Percentiles rank a stretch among this genome's conserved stretches.
These are phyloP conservation scores for Hyaloscypha variabilis DNA, from an alignment of 495 filamentous ascomycete genomes.

Conservation along the genomic window DNA sequence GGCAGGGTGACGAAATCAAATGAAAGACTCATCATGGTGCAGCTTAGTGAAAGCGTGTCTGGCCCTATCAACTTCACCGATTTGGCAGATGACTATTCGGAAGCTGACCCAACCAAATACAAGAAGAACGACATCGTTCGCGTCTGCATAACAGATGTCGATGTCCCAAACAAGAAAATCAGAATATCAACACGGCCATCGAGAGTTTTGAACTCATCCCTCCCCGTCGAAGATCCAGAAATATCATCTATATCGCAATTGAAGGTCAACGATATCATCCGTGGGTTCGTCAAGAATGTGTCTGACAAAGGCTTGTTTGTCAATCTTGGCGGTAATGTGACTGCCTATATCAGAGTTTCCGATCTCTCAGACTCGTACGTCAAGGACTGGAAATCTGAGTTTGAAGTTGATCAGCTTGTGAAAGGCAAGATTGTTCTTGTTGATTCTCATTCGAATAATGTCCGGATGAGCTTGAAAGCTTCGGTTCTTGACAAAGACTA, in stretches of 20 bases:
- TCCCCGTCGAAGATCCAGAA: constrained; percentile 81
- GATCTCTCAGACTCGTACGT: constrained; percentile 89
- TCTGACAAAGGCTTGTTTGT: constrained; percentile 87
- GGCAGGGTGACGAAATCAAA: constrained; percentile 83
- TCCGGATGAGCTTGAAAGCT: constrained; percentile 85
- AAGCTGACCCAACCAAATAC: constrained; percentile 64
- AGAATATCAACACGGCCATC: constrained; percentile 84
- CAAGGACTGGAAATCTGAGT: constrained; percentile 94
- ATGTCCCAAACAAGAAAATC: constrained; percentile 80
- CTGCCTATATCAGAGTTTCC: constrained; percentile 77
- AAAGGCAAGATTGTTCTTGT: constrained; percentile 78
- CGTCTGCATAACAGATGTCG: constrained; percentile 78
- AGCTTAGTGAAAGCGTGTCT: constrained; percentile 75
- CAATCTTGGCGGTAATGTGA: constrained; percentile 74
- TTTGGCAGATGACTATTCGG: constrained; percentile 80
- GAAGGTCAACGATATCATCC: constrained; percentile 75
- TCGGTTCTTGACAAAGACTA: constrained; percentile 82
- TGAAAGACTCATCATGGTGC: constrained; percentile 81
- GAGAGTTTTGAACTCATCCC: constrained; percentile 81
- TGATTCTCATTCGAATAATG: constrained; percentile 62
- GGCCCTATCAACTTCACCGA: constrained; percentile 78
- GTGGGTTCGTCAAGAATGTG: constrained; percentile 88
- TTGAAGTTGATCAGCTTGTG: constrained; percentile 84
- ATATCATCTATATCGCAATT: constrained; percentile 68
- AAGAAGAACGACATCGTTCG: constrained; percentile 84